Evolutionary conservation across 2,329 filamentous ascomycete genomes (phyloP).

Genomic region (Talaromyces atroroseus): DNA sequence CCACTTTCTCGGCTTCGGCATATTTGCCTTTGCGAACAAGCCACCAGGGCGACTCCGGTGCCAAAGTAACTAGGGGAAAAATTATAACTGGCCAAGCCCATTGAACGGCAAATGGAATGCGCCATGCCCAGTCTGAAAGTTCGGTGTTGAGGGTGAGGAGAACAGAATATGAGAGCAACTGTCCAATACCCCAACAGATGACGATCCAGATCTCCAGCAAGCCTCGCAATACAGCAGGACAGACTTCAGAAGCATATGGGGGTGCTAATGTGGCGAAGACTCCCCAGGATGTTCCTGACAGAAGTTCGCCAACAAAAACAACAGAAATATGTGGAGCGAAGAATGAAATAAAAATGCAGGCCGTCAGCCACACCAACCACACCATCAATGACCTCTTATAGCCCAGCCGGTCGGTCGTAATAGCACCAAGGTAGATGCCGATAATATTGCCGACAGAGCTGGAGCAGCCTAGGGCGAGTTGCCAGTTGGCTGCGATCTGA

Average conservation of each 20-base stretch:
- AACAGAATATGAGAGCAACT: conserved; percentile 47
- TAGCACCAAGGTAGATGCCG: conserved; percentile 8
- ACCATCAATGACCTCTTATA: conserved; percentile 38
- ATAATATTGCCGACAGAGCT: conserved; percentile 14
- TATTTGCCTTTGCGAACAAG: conserved; percentile 11
- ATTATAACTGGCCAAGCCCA: conserved; percentile 51
- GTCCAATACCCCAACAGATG: conserved; percentile 45
- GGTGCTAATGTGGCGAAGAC: conserved; percentile 46
- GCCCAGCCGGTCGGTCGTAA: conserved; percentile 9
- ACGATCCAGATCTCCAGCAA: conserved; percentile 45
- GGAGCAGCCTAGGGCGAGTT: conserved; percentile 6
- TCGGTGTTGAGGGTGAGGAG: conserved; percentile 45
- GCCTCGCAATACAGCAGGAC: conserved; percentile 40
- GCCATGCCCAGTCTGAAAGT: conserved; percentile 46
- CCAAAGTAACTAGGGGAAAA: conserved; percentile 36
- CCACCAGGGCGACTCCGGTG: conserved; percentile 15
- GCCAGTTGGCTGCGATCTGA: conserved; percentile 23
- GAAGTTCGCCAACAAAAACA: conserved; percentile 46
- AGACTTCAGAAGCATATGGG: conserved; percentile 43
- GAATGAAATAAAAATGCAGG: conserved; percentile 49
- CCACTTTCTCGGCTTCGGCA: conserved; percentile 9
- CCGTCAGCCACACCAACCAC: conserved; percentile 42
- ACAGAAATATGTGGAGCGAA: conserved; percentile 44
- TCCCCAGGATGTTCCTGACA: conserved; percentile 48
- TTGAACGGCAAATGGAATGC: conserved; percentile 48